Percentiles rank a stretch among this genome's conserved stretches.
Evolutionary conservation across 306 rosid genomes (phyloP).

Genomic region (Medicago ruthenica): DNA sequence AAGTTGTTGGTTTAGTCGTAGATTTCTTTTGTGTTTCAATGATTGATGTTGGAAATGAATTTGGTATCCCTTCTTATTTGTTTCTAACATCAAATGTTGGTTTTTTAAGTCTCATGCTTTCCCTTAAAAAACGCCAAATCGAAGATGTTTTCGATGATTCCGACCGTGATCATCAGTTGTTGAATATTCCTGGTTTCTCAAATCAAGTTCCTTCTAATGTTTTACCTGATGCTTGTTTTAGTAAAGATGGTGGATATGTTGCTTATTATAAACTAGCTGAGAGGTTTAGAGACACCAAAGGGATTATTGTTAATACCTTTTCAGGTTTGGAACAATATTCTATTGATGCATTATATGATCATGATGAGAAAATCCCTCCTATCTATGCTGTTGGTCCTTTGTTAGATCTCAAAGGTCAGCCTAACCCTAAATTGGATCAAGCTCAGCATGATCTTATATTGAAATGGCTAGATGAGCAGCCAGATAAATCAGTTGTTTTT

Average conservation of each 20-base stretch:
- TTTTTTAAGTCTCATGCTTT: slow-evolving; percentile 46
- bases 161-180: slow-evolving; percentile 38
- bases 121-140: slow-evolving; percentile 40
- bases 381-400: slow-evolving; percentile 69
- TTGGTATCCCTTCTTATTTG: slow-evolving; percentile 56
- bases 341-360: slow-evolving; percentile 42
- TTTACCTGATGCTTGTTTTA: slow-evolving; percentile 47
- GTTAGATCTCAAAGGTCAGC: slow-evolving; percentile 45
- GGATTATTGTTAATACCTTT: slow-evolving; percentile 63
- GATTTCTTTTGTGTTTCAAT: slow-evolving; percentile 61
- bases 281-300: slow-evolving; percentile 55
- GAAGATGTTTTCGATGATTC: slow-evolving; percentile 43
- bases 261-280: slow-evolving; percentile 49
- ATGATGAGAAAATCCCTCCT: slow-evolving; percentile 51
- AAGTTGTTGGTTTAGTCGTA: slow-evolving; percentile 53
- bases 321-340: slow-evolving; percentile 52
- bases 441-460: slow-evolving; percentile 49
- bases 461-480: slow-evolving; percentile 66
- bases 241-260: slow-evolving; percentile 57
- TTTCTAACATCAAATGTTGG: slow-evolving; percentile 53
- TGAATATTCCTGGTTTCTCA: slow-evolving; percentile 49
- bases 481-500: slow-evolving; percentile 55
- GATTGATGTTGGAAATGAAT: slow-evolving; percentile 57
- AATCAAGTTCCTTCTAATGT: slow-evolving; percentile 48
- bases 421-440: slow-evolving; percentile 45